A percentile compares a stretch with the other conserved stretches of the same genome.
Evolutionary conservation across 1,284 basidiomycete species (phyloP).

Genomic region (Coniferiporia sulphurascens): DNA sequence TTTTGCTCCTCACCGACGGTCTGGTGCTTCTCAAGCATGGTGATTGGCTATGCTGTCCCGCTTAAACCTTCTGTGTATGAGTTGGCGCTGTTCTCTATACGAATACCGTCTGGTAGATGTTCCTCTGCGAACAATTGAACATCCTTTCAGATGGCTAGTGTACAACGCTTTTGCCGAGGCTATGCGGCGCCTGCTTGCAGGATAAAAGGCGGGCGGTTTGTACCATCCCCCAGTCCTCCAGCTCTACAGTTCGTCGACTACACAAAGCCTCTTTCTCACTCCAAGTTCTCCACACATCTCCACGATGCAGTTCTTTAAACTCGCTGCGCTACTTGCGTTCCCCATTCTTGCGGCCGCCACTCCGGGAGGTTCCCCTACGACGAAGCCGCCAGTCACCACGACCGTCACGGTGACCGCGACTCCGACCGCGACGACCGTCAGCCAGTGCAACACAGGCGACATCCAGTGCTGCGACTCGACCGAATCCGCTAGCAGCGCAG

Average conservation of each 20-base stretch:
- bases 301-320: slow-evolving; percentile 8
- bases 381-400: neutral
- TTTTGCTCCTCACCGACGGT: too few species aligned
- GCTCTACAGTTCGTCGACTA: neutral
- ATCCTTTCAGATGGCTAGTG: neutral
- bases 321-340: slow-evolving; percentile 2
- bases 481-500: neutral
- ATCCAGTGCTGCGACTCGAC: slow-evolving; percentile 16
- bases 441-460: slow-evolving; percentile 22
- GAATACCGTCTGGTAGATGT: neutral
- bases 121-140: neutral
- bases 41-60: neutral
- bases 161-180: neutral
- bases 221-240: neutral
- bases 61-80: neutral
- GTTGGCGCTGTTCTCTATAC: neutral
- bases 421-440: neutral
- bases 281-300: neutral
- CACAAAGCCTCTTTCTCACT: neutral
- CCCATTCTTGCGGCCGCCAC: slow-evolving; percentile 18
- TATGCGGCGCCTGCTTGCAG: neutral
- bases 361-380: neutral
- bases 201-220: neutral
- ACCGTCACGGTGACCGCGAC: slow-evolving; percentile 8
- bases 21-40: too few species aligned